Conservation (phyloP, 2,329 filamentous ascomycete species). For the Claviceps quebecensis region DNA sequence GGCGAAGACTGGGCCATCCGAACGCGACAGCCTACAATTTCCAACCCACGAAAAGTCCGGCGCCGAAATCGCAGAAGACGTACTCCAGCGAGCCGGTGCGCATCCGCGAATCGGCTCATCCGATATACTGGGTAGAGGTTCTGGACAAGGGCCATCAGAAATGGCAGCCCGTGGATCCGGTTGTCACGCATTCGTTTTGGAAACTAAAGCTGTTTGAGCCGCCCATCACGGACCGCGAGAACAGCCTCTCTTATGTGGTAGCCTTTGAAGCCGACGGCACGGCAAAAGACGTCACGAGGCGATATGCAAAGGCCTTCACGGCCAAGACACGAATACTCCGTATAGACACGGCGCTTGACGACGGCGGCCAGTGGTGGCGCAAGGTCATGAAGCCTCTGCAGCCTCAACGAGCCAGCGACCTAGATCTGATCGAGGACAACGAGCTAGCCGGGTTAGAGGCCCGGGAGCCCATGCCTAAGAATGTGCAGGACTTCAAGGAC, state of each 20-base stretch:
- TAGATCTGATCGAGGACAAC: slow-evolving; percentile 73
- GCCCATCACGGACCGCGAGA: slow-evolving; percentile 61
- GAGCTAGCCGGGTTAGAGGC: slow-evolving; percentile 59
- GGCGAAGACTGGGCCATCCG: slow-evolving; percentile 38
- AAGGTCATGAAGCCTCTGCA: slow-evolving; percentile 35
- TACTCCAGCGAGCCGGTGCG: slow-evolving; percentile 22
- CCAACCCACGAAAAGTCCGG: slow-evolving; percentile 24
- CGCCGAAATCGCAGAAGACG: slow-evolving; percentile 18
- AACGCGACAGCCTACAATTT: slow-evolving; percentile 39
- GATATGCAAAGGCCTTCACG: slow-evolving; percentile 80
- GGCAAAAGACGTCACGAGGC: slow-evolving; percentile 70
- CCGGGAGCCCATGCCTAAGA: slow-evolving; percentile 72
- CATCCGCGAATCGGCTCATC: slow-evolving; percentile 59
- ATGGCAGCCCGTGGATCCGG: slow-evolving; percentile 78
- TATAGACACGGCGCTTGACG: slow-evolving; percentile 48
- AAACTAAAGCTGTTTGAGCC: slow-evolving; percentile 70
- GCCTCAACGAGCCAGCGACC: slow-evolving; percentile 33
- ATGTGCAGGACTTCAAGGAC: slow-evolving; percentile 74
- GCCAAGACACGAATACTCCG: slow-evolving; percentile 74
- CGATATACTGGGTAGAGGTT: slow-evolving; percentile 89
- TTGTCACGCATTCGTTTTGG: slow-evolving; percentile 65
- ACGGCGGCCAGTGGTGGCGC: slow-evolving; percentile 39
- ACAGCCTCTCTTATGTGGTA: slow-evolving; percentile 69
- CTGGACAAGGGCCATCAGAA: slow-evolving; percentile 77
- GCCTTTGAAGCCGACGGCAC: slow-evolving; percentile 70